These are phyloP conservation scores for Bondarzewia mesenterica DNA, from an alignment of 1,284 basidiomycete species.

Conservation along the genomic window DNA sequence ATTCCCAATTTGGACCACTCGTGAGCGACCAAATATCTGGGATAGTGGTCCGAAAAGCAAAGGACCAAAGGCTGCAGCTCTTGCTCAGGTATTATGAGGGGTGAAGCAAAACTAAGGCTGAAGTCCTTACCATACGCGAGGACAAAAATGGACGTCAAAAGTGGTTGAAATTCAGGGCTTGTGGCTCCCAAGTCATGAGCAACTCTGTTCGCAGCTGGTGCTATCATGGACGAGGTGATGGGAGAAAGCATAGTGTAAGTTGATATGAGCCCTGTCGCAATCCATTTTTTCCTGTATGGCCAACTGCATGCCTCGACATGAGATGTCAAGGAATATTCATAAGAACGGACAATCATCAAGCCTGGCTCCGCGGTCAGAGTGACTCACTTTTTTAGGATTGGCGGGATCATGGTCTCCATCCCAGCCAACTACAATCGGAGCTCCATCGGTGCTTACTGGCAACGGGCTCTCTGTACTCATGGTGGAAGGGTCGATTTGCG, in stretches of 20 bases:
- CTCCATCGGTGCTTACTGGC: too few species aligned
- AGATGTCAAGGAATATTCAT: not conserved
- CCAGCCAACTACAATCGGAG: too few species aligned
- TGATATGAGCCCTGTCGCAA: constrained; percentile 52
- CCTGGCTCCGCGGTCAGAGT: not conserved
- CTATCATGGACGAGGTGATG: constrained; percentile 62
- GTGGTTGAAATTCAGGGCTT: constrained; percentile 39
- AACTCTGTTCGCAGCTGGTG: constrained; percentile 51
- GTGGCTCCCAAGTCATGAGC: constrained; percentile 51
- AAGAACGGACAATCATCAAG: not conserved
- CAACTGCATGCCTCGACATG: constrained; percentile 38
- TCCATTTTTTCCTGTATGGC: constrained; percentile 51
- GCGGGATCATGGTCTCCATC: constrained; percentile 51
- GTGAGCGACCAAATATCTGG: constrained; percentile 37
- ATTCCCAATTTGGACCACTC: constrained; percentile 36
- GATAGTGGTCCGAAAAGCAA: constrained; percentile 47
- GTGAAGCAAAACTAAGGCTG: too few species aligned
- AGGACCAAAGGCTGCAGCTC: constrained; percentile 36
- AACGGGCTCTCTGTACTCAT: too few species aligned
- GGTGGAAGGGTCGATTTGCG: too few species aligned
- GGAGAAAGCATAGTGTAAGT: constrained; percentile 60
- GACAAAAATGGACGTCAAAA: constrained; percentile 62
- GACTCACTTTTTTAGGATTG: constrained; percentile 45
- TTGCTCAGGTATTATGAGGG: not conserved
- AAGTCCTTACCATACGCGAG: constrained; percentile 46